Evolutionary conservation across 2,329 filamentous ascomycete genomes (phyloP), one percentile per base, ranked within the genome.

Genomic region (Nemania abortiva): DNA sequence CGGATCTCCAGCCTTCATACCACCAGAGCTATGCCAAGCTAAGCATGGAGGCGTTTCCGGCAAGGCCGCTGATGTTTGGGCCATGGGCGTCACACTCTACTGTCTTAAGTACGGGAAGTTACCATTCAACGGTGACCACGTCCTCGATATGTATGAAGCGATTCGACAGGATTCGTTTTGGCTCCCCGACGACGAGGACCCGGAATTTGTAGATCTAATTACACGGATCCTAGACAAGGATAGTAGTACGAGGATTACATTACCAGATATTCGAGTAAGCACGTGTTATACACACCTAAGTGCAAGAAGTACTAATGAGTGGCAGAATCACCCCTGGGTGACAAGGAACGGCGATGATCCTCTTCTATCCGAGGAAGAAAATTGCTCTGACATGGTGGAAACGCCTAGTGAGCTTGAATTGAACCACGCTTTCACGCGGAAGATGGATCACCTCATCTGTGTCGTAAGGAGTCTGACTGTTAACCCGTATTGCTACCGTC

Each of bases 11-110:
- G 96, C 96, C 0, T 99, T 99, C 76, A 87, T 98, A 66, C 93
- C 96, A 0, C 96, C 96, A 0, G 96, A 99, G 80, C 85, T 99
- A 13, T 99, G 96, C 77, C 90, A 95, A 24, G 89, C 90, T 7
- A 94, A 89, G 75, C 95, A 98, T 78, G 93, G 93, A 0, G 91
- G 95, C 73, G 91, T 98, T 1, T 95, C 93, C 2, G 96, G 96
- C 11, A 92, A 89, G 74, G 94, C 95, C 3, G 94, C 94, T 3
- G 96, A 99, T 80, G 94, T 99, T 63, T 99, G 96, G 96, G 97
- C 95, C 3, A 98, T 98, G 95, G 96, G 96, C 6, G 91, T 98
- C 9, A 97, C 95, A 1, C 84, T 99, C 2, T 98, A 95, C 79
- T 99, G 96, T 79, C 86, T 99, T 47, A 90, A 92, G 69, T 98